A percentile compares a stretch with the other conserved stretches of the same genome.
Evolutionary conservation across 2,329 filamentous ascomycete genomes (phyloP).

Genomic region (Pyricularia pennisetigena): DNA sequence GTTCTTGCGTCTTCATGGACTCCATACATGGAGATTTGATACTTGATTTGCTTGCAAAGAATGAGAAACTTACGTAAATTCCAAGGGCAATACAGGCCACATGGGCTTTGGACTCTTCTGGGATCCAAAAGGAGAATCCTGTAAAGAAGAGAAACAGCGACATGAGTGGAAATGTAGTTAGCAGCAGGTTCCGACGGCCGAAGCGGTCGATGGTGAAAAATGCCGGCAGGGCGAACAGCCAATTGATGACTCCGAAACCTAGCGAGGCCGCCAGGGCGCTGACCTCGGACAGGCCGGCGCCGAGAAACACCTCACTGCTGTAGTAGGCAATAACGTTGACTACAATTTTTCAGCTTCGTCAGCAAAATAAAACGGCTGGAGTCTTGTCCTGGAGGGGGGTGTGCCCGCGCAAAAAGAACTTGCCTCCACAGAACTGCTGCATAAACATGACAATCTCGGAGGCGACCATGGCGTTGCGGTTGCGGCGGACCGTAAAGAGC

Average conservation of each 20-base stretch:
- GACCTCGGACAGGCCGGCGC: conserved; percentile 40
- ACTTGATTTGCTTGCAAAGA: neutral
- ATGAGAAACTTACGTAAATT: conserved; percentile 23
- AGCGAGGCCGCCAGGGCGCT: conserved; percentile 49
- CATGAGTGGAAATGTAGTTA: conserved; percentile 58
- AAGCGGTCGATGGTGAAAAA: conserved; percentile 61
- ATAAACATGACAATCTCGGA: conserved; percentile 58
- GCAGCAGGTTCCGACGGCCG: conserved; percentile 52
- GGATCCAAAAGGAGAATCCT: conserved; percentile 36
- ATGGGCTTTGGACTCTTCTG: conserved; percentile 22
- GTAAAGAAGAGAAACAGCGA: conserved; percentile 35
- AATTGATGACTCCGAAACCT: conserved; percentile 56
- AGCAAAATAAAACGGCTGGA: neutral
- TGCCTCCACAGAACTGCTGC: conserved; percentile 37
- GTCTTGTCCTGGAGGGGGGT: too few species aligned
- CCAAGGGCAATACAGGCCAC: conserved; percentile 35
- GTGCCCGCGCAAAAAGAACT: neutral
- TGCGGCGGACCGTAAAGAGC: conserved; percentile 49
- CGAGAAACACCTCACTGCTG: conserved; percentile 49
- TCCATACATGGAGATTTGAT: neutral
- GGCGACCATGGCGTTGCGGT: conserved; percentile 49
- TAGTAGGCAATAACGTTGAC: conserved; percentile 47
- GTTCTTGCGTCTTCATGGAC: too few species aligned
- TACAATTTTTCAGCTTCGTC: neutral
- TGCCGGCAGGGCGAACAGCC: conserved; percentile 52